These are phyloP conservation scores for Nitzschia sp. DNA, from an alignment of 108 stramenopile genomes.

Conservation along the genomic window DNA sequence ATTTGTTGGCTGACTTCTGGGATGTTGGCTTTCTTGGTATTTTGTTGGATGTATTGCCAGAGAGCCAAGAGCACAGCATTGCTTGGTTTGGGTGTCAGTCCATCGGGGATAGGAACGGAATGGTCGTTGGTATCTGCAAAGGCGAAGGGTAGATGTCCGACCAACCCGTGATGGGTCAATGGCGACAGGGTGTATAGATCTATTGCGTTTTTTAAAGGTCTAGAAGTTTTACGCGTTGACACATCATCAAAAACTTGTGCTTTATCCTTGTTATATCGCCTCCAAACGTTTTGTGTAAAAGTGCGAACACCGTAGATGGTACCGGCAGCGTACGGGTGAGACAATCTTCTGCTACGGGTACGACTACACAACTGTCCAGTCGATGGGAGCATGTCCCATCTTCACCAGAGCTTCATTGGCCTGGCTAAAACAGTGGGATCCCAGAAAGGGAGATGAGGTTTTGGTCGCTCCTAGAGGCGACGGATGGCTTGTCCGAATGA, in stretches of 20 bases:
- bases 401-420: constrained; percentile 83
- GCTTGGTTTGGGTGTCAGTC: background rate
- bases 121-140: constrained; percentile 1
- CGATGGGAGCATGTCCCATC: constrained; percentile 37
- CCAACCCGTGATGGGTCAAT: constrained; percentile 3
- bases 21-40: too few relatives aligned
- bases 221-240: background rate
- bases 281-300: background rate
- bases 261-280: too few relatives aligned
- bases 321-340: too few relatives aligned
- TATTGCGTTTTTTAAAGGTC: background rate
- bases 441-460: constrained; percentile 88
- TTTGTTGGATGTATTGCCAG: too few relatives aligned
- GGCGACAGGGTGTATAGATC: background rate
- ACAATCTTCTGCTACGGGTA: background rate
- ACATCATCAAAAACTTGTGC: background rate
- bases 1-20: too few relatives aligned
- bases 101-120: background rate
- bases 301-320: background rate
- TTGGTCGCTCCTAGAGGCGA: constrained; percentile 92
- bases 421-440: constrained; percentile 86
- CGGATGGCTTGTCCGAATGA: constrained; percentile 64
- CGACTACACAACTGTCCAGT: constrained; percentile 32
- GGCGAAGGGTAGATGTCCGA: constrained; percentile 2
- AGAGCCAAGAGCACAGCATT: too few relatives aligned